Evolutionary conservation across 768 basidiomycete species (phyloP), one percentile per base, ranked within the genome.

Genomic region (Phanerochaete carnosa): DNA sequence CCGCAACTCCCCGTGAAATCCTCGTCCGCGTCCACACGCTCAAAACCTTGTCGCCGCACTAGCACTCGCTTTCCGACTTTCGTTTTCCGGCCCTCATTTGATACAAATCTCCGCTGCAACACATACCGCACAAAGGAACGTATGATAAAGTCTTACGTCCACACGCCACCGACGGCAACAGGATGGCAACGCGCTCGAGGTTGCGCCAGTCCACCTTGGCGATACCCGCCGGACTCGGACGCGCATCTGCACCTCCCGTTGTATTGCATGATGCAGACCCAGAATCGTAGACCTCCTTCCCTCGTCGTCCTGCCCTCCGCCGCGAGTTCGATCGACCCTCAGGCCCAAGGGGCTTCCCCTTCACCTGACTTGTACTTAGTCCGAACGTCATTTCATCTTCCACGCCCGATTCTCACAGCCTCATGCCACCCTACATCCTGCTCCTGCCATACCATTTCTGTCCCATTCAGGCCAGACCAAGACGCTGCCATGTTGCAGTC

Each of bases 181-280:
- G 7, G 26, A 22, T 23, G 46, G 29, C 25, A 50, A 28, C 49
- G 49, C 49, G 25, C 49, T 30, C 49, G 49, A 28, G 49, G 1
- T n/a, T n/a, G 49, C 49, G 25, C 46, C 46, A 47, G 46, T 23
- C 46, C 46, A 23, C 49, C 26, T 11, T 30, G 25, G 35, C 55
- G 22, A 39, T 26, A 26, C 22, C 16, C 37, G 55, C 25, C 25
- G 19, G 26, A 6, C n/a, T 26, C 28, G 32, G 25, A 45, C 30
- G 43, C 23, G 45, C 55, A 37, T 55, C 49, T 45, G 16, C 29
- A 51, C 28, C 5, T 29, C 49, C 12, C 46, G 33, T 29, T 60
- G 51, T 60, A 58, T 58, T 58, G 51, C 43, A 60, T 60, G 59
- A 60, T 60, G 59, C 59, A 60, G 54, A 51, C 49, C 26, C 26